phyloP scores from a whole-genome alignment of 1,284 basidiomycete species.

The Microbotryum scabiosae region DNA sequence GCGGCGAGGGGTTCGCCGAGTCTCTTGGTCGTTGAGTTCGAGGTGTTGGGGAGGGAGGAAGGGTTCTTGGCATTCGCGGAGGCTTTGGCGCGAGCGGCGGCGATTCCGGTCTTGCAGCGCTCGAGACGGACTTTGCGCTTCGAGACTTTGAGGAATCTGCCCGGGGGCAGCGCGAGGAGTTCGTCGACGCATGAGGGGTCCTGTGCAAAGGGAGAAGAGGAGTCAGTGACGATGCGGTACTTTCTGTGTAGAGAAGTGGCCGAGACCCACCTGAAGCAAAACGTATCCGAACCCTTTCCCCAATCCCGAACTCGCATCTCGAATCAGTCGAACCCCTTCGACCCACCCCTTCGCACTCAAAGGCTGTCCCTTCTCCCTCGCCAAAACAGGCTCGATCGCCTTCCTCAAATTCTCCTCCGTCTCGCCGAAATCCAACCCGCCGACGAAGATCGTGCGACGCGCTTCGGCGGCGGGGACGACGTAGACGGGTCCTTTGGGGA shows the following conservation, averaged over 20 bases:
- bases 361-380: slow-evolving; percentile 58
- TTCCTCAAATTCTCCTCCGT: slow-evolving; percentile 80
- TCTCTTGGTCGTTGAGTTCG: neutral
- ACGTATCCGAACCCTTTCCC: slow-evolving; percentile 98
- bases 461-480: slow-evolving; percentile 32
- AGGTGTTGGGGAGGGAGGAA: neutral
- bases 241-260: neutral
- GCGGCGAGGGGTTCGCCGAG: slow-evolving; percentile 4
- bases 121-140: slow-evolving; percentile 82
- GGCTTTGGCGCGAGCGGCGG: slow-evolving; percentile 27
- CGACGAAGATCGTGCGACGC: slow-evolving; percentile 78
- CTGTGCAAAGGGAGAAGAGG: slow-evolving; percentile 42
- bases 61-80: slow-evolving; percentile 8
- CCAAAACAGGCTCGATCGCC: slow-evolving; percentile 75
- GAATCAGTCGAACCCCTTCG: slow-evolving; percentile 71
- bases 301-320: slow-evolving; percentile 85
- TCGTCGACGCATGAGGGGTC: slow-evolving; percentile 84
- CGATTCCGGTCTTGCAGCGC: slow-evolving; percentile 57
- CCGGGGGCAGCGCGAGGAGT: slow-evolving; percentile 61
- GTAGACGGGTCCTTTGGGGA: slow-evolving; percentile 10
- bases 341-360: slow-evolving; percentile 53
- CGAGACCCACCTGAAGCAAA: slow-evolving; percentile 62
- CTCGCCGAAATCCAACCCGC: slow-evolving; percentile 83
- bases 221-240: neutral
- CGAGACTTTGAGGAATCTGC: slow-evolving; percentile 69